These are phyloP conservation scores for Lolium perenne DNA, from an alignment of 176 grass and related monocot species.

Conservation along the genomic window DNA sequence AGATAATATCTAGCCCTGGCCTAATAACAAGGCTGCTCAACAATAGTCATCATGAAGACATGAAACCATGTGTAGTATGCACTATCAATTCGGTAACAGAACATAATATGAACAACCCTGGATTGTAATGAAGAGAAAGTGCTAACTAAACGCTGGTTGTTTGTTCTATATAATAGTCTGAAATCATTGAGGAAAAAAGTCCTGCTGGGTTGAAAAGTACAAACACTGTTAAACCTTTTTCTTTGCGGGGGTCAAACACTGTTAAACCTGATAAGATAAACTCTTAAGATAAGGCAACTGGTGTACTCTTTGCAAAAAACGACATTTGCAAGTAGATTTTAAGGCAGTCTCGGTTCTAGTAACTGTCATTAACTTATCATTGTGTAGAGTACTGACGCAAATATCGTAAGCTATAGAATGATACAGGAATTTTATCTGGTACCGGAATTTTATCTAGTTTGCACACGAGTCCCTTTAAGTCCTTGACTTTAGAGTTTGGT, in stretches of 20 bases:
- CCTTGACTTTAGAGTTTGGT: background rate
- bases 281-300: conserved; percentile 7
- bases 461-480: background rate
- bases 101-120: conserved; percentile 10
- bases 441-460: background rate
- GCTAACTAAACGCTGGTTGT: background rate
- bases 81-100: background rate
- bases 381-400: background rate
- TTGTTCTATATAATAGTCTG: background rate
- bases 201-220: conserved; percentile 19
- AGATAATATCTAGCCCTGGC: background rate
- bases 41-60: background rate
- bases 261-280: background rate
- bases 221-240: background rate
- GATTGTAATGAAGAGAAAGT: background rate
- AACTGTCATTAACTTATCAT: conserved; percentile 4
- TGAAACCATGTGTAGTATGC: background rate
- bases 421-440: background rate
- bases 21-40: background rate
- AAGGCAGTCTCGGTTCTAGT: background rate
- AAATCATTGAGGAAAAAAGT: conserved; percentile 10
- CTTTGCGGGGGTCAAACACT: too few species aligned
- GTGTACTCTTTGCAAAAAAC: background rate
- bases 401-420: background rate
- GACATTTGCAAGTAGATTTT: background rate